Evolutionary conservation across 179 eudicot species (phyloP), one percentile per base, ranked within the genome.

Genomic region (Beta corolliflora): DNA sequence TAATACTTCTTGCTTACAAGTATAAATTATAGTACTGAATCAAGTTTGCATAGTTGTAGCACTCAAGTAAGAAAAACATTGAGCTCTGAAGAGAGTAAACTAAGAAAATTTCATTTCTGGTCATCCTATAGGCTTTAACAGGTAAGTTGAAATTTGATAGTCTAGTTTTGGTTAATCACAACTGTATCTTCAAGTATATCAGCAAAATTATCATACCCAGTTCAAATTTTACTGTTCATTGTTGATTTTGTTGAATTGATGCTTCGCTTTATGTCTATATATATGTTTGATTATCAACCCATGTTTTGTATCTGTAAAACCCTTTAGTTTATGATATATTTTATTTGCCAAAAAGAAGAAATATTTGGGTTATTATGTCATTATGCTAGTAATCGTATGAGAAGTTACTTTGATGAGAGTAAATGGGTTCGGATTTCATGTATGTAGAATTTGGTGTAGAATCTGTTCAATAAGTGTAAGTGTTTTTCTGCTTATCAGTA

Each of bases 151-250:
- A 16, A 36, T 10, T 64, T 7, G 41, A 36, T 36, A 36, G 41
- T 36, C 0, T 36, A 36, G 41, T 66, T 11, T 10, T n/a, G 18
- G 1, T 21, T 61, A 9, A 77, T 36, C n/a, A 0, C 48, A 16
- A 21, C 23, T 10, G 23, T 36, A 36, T 36, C 41, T 71, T 50
- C 41, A 50, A 50, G 29, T 50, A 21, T 48, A 52, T 71, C 5
- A 71, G 58, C 29, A 79, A 21, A 69, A 15, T 79, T 41, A 79
- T 71, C 58, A 23, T 79, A 59, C 36, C 58, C 81, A 60, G 1
- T 61, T 72, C 67, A 73, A 23, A 73, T 45, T 50, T 50, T 50
- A 23, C 18, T 72, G 41, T 6, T 52, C 7, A 29, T 46, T 72
- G 59, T 55, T 72, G 63, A 72, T 46, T 46, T 29, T 72, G 21